Evolutionary conservation across 2,329 filamentous ascomycete genomes (phyloP).

Genomic region (Penicillium decumbens): DNA sequence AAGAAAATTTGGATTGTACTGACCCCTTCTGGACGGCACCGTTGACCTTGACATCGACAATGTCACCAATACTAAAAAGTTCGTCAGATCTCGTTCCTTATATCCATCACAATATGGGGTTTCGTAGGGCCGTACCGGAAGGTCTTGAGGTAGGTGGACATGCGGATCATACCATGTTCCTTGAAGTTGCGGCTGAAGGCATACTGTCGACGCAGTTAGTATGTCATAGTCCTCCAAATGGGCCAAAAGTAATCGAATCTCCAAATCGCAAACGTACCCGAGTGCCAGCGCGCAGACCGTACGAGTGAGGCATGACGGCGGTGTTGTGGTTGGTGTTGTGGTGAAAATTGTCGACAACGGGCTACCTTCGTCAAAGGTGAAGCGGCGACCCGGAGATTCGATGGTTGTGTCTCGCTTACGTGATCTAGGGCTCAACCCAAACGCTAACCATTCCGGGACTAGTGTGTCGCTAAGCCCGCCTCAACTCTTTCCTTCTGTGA

Average conservation of each 20-base stretch:
- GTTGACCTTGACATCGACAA: constrained; percentile 98
- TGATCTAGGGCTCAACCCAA: constrained; percentile 9
- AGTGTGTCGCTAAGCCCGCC: constrained; percentile 10
- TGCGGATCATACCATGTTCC: constrained; percentile 86
- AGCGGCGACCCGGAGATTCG: constrained; percentile 6
- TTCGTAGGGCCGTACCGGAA: constrained; percentile 64
- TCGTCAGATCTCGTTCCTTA: constrained; percentile 44
- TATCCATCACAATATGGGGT: constrained; percentile 8
- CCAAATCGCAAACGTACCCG: constrained; percentile 56
- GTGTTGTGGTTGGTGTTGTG: constrained; percentile 44
- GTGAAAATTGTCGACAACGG: constrained; percentile 37
- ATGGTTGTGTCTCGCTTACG: not conserved
- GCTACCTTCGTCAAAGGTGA: constrained; percentile 15
- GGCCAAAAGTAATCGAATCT: constrained; percentile 1
- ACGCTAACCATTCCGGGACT: constrained; percentile 10
- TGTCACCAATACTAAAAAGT: constrained; percentile 77
- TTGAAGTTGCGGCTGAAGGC: constrained; percentile 93
- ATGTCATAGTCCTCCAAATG: constrained; percentile 18
- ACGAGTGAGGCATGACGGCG: constrained; percentile 77
- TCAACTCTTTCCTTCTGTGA: constrained; percentile 18
- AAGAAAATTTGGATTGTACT: constrained; percentile 43
- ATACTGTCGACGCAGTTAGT: constrained; percentile 55
- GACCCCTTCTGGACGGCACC: constrained; percentile 98
- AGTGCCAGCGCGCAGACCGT: constrained; percentile 81
- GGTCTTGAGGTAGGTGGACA: constrained; percentile 90